These are phyloP conservation scores for Phylloporus rhodoxanthus DNA, from an alignment of 768 basidiomycete genomes.

Conservation along the genomic window DNA sequence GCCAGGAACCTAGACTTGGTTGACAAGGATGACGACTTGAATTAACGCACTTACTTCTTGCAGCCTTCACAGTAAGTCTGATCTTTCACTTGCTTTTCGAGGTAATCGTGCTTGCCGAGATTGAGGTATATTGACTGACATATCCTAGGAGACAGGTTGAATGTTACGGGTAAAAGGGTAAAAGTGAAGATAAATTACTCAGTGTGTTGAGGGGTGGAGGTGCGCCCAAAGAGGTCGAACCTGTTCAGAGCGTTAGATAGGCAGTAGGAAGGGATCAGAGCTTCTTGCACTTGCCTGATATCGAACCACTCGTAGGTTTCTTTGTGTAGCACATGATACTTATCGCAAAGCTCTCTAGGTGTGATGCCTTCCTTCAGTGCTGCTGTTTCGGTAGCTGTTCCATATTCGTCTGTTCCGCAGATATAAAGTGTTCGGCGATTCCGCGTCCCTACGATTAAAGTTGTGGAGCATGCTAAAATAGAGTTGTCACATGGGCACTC, in stretches of 20 bases:
- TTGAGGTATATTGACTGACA: conserved; percentile 86
- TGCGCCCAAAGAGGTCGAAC: conserved; percentile 95
- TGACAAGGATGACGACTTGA: conserved; percentile 2
- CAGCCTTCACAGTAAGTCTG: conserved; percentile 96
- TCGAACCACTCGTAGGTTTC: conserved; percentile 98
- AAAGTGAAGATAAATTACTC: conserved; percentile 46
- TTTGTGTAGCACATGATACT: conserved; percentile 82
- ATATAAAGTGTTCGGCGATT: conserved; percentile 90
- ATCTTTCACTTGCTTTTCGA: conserved; percentile 80
- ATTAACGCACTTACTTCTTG: conserved; percentile 49
- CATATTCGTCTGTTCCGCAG: conserved; percentile 98
- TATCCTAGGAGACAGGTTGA: conserved; percentile 47
- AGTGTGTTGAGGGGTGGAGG: conserved; percentile 84
- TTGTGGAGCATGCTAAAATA: not conserved
- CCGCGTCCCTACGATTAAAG: conserved; percentile 44
- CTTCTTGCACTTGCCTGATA: conserved; percentile 55
- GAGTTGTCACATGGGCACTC: conserved; percentile 20
- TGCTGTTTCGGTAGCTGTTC: conserved; percentile 98
- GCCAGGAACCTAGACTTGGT: conserved; percentile 69
- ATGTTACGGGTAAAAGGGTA: not conserved
- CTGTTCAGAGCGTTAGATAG: conserved; percentile 33
- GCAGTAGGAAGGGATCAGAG: not conserved
- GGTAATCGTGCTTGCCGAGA: conserved; percentile 66
- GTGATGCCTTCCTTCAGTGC: conserved; percentile 83
- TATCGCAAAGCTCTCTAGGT: conserved; percentile 79